A percentile compares a stretch with the other conserved stretches of the same genome.
These are phyloP conservation scores for Hanseniaspora osmophila DNA, from an alignment of 805 yeast species.

Conservation along the genomic window DNA sequence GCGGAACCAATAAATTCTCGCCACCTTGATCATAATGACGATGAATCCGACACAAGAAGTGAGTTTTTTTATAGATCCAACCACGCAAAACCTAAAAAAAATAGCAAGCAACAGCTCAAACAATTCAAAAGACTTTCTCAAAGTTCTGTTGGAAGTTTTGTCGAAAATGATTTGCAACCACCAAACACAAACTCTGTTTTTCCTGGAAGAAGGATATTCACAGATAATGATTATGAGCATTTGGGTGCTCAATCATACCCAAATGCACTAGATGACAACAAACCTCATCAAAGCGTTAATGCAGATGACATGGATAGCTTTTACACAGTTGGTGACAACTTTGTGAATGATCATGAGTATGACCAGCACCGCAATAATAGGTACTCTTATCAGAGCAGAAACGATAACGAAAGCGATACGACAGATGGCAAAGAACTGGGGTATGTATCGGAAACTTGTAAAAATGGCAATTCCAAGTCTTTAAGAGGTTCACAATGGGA, in stretches of 20 bases:
- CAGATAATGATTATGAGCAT: background rate
- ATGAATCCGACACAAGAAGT: background rate
- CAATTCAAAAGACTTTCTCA: no score
- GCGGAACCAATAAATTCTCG: no score
- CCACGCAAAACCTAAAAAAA: background rate
- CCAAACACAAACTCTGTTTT: background rate
- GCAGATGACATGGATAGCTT: conserved; percentile 4
- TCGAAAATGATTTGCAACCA: no score
- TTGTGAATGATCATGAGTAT: no score
- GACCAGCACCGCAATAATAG: no score
- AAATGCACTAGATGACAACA: background rate
- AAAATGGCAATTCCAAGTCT: no score
- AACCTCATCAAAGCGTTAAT: background rate
- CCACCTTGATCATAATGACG: background rate
- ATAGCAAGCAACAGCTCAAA: background rate
- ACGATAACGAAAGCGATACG: background rate
- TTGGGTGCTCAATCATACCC: no score
- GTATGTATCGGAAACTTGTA: no score
- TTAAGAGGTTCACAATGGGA: no score
- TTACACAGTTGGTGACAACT: background rate
- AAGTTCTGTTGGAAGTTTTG: no score
- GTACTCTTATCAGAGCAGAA: conserved; percentile 1
- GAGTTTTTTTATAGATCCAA: background rate
- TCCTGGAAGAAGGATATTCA: background rate
- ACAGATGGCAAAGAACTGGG: no score